A percentile compares a stretch with the other conserved stretches of the same genome.
phyloP scores from a whole-genome alignment of 768 basidiomycete genomes.

The Pulveroboletus sp. region DNA sequence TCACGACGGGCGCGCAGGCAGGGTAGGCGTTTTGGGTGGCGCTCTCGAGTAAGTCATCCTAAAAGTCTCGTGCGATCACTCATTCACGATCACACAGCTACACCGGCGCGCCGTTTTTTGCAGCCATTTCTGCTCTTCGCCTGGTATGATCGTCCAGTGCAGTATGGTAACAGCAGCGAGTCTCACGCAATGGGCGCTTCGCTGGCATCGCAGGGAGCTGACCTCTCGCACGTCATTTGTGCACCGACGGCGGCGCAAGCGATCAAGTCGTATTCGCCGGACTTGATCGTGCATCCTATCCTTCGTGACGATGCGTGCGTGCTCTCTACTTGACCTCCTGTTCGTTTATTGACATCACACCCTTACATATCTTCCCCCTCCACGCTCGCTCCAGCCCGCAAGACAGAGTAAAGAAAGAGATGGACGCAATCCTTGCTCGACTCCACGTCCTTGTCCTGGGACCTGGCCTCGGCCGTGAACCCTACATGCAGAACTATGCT shows the following conservation, averaged over 20 bases:
- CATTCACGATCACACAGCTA: constrained; percentile 54
- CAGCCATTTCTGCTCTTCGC: constrained; percentile 84
- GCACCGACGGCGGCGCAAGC: constrained; percentile 86
- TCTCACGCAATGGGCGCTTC: too few species aligned
- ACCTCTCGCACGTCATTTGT: constrained; percentile 96
- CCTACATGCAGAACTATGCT: constrained; percentile 85
- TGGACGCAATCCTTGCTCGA: constrained; percentile 71
- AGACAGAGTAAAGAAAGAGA: constrained; percentile 44
- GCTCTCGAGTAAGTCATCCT: constrained; percentile 72
- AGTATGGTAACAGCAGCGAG: too few species aligned
- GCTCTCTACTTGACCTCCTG: background rate
- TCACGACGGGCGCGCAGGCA: constrained; percentile 42
- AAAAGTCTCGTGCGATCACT: background rate
- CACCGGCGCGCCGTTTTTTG: constrained; percentile 95
- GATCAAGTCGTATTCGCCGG: constrained; percentile 96
- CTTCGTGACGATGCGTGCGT: constrained; percentile 65
- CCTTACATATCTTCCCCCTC: too few species aligned
- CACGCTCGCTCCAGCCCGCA: constrained; percentile 36
- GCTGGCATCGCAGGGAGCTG: constrained; percentile 87
- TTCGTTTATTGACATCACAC: background rate
- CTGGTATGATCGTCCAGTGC: constrained; percentile 45
- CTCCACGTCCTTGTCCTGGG: constrained; percentile 93
- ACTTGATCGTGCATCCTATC: constrained; percentile 96
- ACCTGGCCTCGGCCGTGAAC: constrained; percentile 88
- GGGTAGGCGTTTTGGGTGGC: constrained; percentile 92